Evolutionary conservation across 257 asterid species (phyloP).

Genomic region (Cruciata laevipes): DNA sequence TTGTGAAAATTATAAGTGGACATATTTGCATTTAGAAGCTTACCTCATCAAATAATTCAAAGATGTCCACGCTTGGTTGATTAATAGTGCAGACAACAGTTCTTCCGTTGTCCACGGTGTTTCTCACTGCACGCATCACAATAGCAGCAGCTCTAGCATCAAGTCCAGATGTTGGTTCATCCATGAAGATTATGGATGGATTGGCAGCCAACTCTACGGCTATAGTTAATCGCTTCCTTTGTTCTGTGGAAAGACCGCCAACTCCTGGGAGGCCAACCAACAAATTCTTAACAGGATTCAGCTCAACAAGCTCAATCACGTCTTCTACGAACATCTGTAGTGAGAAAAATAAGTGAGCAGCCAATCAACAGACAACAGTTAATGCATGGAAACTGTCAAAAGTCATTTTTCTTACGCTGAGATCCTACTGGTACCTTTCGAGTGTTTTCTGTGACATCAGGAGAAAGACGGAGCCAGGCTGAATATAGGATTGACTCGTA

Average conservation of each 20-base stretch:
- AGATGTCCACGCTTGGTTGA: constrained; percentile 61
- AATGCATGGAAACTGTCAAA: neutral
- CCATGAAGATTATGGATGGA: constrained; percentile 59
- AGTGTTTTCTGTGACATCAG: constrained; percentile 24
- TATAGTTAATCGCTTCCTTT: constrained; percentile 49
- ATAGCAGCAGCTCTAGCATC: constrained; percentile 67
- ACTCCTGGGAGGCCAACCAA: constrained; percentile 50
- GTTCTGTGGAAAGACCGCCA: constrained; percentile 53
- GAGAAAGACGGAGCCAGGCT: constrained; percentile 60
- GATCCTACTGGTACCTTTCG: constrained; percentile 24
- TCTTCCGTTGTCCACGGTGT: constrained; percentile 46
- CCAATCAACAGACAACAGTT: neutral
- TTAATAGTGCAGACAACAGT: constrained; percentile 58
- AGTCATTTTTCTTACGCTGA: neutral
- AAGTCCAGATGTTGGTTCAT: constrained; percentile 58
- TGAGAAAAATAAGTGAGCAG: neutral
- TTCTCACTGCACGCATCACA: constrained; percentile 52
- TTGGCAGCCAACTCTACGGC: constrained; percentile 58
- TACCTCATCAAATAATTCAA: constrained; percentile 57
- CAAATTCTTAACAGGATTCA: constrained; percentile 28
- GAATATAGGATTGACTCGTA: constrained; percentile 49
- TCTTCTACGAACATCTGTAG: constrained; percentile 47
- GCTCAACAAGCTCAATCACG: constrained; percentile 50
- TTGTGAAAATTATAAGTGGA: neutral
- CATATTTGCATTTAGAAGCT: neutral